These are phyloP conservation scores for Botrytis elliptica DNA, from an alignment of 2,329 filamentous ascomycete genomes.

Conservation along the genomic window DNA sequence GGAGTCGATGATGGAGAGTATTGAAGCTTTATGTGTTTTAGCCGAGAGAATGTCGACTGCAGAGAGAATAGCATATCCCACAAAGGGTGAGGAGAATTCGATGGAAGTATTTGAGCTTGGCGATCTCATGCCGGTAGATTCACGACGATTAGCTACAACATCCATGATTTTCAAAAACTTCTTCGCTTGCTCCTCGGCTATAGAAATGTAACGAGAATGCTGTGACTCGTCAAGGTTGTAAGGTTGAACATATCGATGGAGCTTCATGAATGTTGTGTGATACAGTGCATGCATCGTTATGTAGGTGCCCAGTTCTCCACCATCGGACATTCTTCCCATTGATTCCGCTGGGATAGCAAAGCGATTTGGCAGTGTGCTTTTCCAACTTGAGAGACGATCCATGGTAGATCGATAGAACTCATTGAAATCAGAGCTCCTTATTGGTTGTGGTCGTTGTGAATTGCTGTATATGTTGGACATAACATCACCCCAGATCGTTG, in stretches of 20 bases:
- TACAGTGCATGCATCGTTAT: conserved; percentile 67
- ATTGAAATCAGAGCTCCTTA: conserved; percentile 41
- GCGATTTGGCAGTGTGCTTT: conserved; percentile 52
- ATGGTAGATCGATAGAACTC: conserved; percentile 53
- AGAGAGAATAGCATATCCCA: conserved; percentile 60
- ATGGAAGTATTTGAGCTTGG: background rate
- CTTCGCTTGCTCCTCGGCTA: conserved; percentile 52
- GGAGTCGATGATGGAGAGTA: conserved; percentile 53
- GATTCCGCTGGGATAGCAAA: conserved; percentile 57
- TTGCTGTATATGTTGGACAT: conserved; percentile 58
- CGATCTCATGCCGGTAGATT: conserved; percentile 9
- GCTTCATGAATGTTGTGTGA: conserved; percentile 60
- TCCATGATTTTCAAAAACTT: conserved; percentile 51
- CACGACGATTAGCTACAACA: conserved; percentile 42
- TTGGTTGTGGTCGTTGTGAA: conserved; percentile 34
- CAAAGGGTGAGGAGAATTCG: conserved; percentile 56
- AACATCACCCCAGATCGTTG: conserved; percentile 65
- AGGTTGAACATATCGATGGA: conserved; percentile 59
- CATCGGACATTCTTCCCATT: conserved; percentile 53
- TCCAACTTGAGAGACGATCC: conserved; percentile 58
- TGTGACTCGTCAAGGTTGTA: conserved; percentile 44
- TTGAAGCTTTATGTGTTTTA: conserved; percentile 51
- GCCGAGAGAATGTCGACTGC: conserved; percentile 67
- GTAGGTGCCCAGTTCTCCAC: conserved; percentile 57
- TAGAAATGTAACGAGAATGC: conserved; percentile 47